A percentile compares a stretch with the other conserved stretches of the same genome.
phyloP scores from a whole-genome alignment of 2,329 filamentous ascomycete species.

The Pestalotiopsis sp. region DNA sequence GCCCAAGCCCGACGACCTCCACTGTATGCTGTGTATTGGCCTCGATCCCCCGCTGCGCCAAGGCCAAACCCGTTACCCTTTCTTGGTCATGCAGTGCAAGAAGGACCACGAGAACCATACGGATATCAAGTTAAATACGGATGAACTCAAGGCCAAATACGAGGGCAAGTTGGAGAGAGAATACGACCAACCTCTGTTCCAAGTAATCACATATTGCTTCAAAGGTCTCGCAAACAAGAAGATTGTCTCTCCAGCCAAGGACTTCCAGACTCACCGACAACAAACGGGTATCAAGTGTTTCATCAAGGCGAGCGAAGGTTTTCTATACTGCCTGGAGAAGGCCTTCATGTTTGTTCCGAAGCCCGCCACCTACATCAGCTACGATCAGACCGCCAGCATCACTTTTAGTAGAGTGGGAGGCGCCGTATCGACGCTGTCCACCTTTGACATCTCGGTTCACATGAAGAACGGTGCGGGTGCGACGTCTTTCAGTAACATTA shows the following conservation, averaged over 20 bases:
- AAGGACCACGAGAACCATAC: slow-evolving; percentile 47
- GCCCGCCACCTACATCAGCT: slow-evolving; percentile 94
- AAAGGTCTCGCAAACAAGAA: slow-evolving; percentile 93
- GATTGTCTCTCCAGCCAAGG: slow-evolving; percentile 89
- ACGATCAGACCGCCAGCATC: slow-evolving; percentile 88
- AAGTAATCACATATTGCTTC: slow-evolving; percentile 95
- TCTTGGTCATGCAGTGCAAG: slow-evolving; percentile 99
- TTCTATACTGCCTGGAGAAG: slow-evolving; percentile 96
- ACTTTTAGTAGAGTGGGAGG: slow-evolving; percentile 96
- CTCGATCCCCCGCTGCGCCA: slow-evolving; percentile 93
- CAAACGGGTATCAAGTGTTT: slow-evolving; percentile 98
- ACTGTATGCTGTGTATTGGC: slow-evolving; percentile 92
- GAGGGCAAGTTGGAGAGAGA: slow-evolving; percentile 85
- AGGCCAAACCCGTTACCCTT: slow-evolving; percentile 96
- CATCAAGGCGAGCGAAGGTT: slow-evolving; percentile 99
- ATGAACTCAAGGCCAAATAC: slow-evolving; percentile 73
- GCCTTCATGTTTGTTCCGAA: slow-evolving; percentile 99
- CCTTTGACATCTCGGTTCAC: slow-evolving; percentile 93
- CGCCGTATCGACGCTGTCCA: slow-evolving; percentile 89
- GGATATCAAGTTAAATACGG: no score
- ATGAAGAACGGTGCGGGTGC: slow-evolving; percentile 87
- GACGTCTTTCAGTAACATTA: slow-evolving; percentile 98
- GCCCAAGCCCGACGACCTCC: slow-evolving; percentile 96
- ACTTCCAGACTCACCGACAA: slow-evolving; percentile 91
- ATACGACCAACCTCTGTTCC: slow-evolving; percentile 92